Conservation (phyloP, 2,329 filamentous ascomycete species). For the Fusarium circinatum region DNA sequence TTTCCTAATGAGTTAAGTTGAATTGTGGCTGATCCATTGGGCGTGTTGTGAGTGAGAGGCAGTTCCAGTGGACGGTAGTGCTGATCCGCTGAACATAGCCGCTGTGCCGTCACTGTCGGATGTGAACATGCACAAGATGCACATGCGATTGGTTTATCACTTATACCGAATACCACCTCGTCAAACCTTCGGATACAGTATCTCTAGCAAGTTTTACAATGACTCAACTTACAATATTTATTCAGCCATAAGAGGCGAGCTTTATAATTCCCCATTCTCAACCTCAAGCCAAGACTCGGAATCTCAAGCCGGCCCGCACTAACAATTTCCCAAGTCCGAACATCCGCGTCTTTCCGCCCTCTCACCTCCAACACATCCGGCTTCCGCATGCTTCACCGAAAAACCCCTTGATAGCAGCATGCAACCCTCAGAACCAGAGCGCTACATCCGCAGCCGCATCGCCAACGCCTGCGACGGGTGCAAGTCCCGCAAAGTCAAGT, state of each 20-base stretch:
- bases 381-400: slow-evolving; percentile 24
- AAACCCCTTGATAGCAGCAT: slow-evolving; percentile 2
- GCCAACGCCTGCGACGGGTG: slow-evolving; percentile 65
- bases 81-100: neutral
- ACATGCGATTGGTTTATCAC: neutral
- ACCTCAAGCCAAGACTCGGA: slow-evolving; percentile 2
- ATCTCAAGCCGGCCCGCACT: slow-evolving; percentile 30
- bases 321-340: slow-evolving; percentile 27
- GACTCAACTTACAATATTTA: no score
- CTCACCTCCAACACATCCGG: slow-evolving; percentile 12
- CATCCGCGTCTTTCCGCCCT: slow-evolving; percentile 33
- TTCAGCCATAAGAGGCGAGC: no score
- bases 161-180: neutral
- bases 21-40: neutral
- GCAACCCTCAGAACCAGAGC: slow-evolving; percentile 35
- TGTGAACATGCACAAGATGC: neutral
- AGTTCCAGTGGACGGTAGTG: neutral
- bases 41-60: neutral
- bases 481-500: slow-evolving; percentile 66
- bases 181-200: neutral
- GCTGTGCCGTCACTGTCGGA: neutral
- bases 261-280: neutral
- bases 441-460: slow-evolving; percentile 56
- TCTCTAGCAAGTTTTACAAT: no score
- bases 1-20: neutral